A percentile compares a stretch with the other conserved stretches of the same genome.
phyloP scores from a whole-genome alignment of 2,329 filamentous ascomycete species.

The Chaetomium strumarium region DNA sequence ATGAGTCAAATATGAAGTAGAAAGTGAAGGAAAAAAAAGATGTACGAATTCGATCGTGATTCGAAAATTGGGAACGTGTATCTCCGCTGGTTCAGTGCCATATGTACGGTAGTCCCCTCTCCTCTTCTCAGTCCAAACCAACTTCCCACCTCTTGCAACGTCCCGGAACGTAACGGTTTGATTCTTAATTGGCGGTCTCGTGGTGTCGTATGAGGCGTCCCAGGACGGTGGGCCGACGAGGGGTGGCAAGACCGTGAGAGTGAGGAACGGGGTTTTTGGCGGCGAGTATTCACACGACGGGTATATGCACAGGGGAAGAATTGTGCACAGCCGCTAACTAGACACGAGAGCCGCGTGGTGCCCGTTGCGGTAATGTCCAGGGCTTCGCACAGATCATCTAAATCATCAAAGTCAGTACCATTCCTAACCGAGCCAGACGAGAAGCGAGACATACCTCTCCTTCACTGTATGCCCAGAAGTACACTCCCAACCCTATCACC shows the following conservation, averaged over 20 bases:
- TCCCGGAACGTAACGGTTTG: not conserved
- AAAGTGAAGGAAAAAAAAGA: slow-evolving; percentile 2
- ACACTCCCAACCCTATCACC: slow-evolving; percentile 73
- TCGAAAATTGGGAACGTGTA: slow-evolving; percentile 2
- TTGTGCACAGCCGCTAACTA: slow-evolving; percentile 9
- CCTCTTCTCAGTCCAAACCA: not conserved
- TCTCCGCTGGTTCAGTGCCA: slow-evolving; percentile 5
- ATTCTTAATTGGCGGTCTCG: not conserved
- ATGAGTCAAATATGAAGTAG: not conserved
- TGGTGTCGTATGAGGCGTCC: not conserved
- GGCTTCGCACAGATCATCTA: slow-evolving; percentile 64
- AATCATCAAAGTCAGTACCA: not conserved
- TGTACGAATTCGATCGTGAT: not conserved
- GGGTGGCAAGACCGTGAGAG: slow-evolving; percentile 3
- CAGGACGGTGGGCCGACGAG: not conserved
- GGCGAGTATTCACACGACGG: slow-evolving; percentile 3
- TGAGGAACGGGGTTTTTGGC: not conserved
- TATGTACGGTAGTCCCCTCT: slow-evolving; percentile 13
- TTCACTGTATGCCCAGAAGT: slow-evolving; percentile 96
- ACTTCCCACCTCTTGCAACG: not conserved
- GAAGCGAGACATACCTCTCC: slow-evolving; percentile 67
- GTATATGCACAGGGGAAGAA: slow-evolving; percentile 6
- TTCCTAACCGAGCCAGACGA: too few relatives aligned
- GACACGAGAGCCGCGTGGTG: slow-evolving; percentile 32
- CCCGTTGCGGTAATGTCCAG: slow-evolving; percentile 59